phyloP scores from a whole-genome alignment of 495 filamentous ascomycete species.

The Neurospora sp. region DNA sequence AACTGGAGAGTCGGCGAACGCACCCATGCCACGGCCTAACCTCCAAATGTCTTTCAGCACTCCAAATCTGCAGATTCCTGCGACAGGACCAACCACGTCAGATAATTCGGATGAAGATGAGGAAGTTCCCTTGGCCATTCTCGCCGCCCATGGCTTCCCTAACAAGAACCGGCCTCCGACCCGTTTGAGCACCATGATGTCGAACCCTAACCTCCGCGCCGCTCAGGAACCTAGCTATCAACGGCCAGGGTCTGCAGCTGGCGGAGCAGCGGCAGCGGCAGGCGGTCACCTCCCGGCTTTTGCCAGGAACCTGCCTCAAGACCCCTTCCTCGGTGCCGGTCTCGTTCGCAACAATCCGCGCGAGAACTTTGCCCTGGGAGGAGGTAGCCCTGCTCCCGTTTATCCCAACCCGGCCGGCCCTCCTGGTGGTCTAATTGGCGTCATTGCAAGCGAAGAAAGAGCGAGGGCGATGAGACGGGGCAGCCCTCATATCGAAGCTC shows the following conservation, averaged over 20 bases:
- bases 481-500: conserved; percentile 53
- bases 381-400: conserved; percentile 42
- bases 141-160: conserved; percentile 89
- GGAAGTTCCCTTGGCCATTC: conserved; percentile 77
- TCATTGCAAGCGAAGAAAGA: conserved; percentile 80
- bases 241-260: conserved; percentile 21
- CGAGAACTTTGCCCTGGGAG: conserved; percentile 65
- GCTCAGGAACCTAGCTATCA: conserved; percentile 29
- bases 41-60: conserved; percentile 44
- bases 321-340: conserved; percentile 81
- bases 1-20: conserved; percentile 58
- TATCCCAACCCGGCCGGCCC: conserved; percentile 20
- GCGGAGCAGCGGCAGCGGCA: conserved; percentile 12
- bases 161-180: conserved; percentile 71
- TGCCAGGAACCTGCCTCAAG: conserved; percentile 74
- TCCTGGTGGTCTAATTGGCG: conserved; percentile 74
- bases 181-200: conserved; percentile 53
- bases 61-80: conserved; percentile 35
- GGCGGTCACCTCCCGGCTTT: conserved; percentile 57
- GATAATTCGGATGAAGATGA: conserved; percentile 71
- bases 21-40: conserved; percentile 29
- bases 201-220: conserved; percentile 52
- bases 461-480: conserved; percentile 67
- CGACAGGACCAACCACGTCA: conserved; percentile 11
- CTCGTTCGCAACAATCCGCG: conserved; percentile 64